phyloP scores from a whole-genome alignment of 495 filamentous ascomycete species.

The Annulohypoxylon nitens region DNA sequence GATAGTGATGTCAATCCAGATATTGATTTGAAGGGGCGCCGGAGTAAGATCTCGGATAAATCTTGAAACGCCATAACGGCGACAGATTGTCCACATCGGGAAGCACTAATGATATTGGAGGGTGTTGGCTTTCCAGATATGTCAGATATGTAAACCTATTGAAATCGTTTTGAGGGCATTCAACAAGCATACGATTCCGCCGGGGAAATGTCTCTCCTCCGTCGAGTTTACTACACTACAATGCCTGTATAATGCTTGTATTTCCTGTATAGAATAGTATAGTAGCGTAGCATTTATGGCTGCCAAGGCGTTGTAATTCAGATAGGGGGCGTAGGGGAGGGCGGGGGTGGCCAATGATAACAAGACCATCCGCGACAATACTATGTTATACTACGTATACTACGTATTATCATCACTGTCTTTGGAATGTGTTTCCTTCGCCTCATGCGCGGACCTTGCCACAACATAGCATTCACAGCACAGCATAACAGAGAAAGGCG shows the following conservation, averaged over 20 bases:
- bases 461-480: constrained; percentile 2
- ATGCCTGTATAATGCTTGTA: too few relatives aligned
- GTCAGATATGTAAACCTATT: constrained; percentile 28
- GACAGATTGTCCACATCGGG: constrained; percentile 32
- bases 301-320: not conserved
- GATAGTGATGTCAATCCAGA: constrained; percentile 33
- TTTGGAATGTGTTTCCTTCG: constrained; percentile 35
- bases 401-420: constrained; percentile 6
- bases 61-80: constrained; percentile 44
- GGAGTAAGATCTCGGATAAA: constrained; percentile 42
- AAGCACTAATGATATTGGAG: constrained; percentile 32
- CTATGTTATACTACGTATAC: not conserved
- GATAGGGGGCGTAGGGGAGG: constrained; percentile 28
- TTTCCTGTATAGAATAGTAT: constrained; percentile 2
- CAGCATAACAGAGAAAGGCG: constrained; percentile 9
- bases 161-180: constrained; percentile 18
- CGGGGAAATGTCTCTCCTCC: not conserved
- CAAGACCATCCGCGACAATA: constrained; percentile 33
- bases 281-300: not conserved
- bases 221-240: not conserved
- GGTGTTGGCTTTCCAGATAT: constrained; percentile 19
- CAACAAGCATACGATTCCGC: constrained; percentile 21
- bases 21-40: constrained; percentile 33
- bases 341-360: constrained; percentile 28
- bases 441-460: constrained; percentile 27